Evolutionary conservation across 352 stramenopile genomes (phyloP).

Genomic region (Phytophthora pini): DNA sequence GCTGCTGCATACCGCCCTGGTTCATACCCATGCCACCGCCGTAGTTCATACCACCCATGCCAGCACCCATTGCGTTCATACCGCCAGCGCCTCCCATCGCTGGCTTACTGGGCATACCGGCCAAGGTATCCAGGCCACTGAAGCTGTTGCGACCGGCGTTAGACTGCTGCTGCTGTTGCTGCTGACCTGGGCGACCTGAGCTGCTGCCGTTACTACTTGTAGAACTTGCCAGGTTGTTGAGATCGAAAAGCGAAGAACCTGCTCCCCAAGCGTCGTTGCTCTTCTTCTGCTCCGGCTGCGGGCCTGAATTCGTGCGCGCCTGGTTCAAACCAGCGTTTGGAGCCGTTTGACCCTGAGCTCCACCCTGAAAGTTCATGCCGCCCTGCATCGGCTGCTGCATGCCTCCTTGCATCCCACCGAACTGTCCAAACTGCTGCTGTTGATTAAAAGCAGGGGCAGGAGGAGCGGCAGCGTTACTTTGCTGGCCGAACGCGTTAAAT

Average conservation of each 20-base stretch:
- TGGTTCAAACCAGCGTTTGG: constrained; percentile 51
- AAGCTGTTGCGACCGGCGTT: constrained; percentile 73
- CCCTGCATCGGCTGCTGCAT: constrained; percentile 47
- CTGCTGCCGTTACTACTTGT: constrained; percentile 29
- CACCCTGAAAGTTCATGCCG: constrained; percentile 38
- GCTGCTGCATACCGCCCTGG: constrained; percentile 38
- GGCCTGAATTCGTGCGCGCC: constrained; percentile 35
- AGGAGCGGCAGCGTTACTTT: constrained; percentile 36
- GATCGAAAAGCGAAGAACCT: constrained; percentile 77
- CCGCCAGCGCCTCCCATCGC: constrained; percentile 49
- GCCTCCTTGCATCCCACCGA: constrained; percentile 50
- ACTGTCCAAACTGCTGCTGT: constrained; percentile 53
- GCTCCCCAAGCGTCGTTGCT: constrained; percentile 83
- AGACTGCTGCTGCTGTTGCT: constrained; percentile 32
- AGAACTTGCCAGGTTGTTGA: constrained; percentile 73
- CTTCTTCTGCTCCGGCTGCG: constrained; percentile 51
- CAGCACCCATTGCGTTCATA: constrained; percentile 59
- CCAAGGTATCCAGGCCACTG: constrained; percentile 81
- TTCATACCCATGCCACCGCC: constrained; percentile 36
- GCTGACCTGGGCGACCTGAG: constrained; percentile 38
- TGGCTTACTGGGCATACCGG: constrained; percentile 77
- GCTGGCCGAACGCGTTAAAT: constrained; percentile 60
- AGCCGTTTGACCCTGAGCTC: constrained; percentile 42
- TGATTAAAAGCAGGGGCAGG: constrained; percentile 59
- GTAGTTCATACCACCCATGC: constrained; percentile 64